phyloP scores from a whole-genome alignment of 306 rosid species.

The Begonia peltatifolia region DNA sequence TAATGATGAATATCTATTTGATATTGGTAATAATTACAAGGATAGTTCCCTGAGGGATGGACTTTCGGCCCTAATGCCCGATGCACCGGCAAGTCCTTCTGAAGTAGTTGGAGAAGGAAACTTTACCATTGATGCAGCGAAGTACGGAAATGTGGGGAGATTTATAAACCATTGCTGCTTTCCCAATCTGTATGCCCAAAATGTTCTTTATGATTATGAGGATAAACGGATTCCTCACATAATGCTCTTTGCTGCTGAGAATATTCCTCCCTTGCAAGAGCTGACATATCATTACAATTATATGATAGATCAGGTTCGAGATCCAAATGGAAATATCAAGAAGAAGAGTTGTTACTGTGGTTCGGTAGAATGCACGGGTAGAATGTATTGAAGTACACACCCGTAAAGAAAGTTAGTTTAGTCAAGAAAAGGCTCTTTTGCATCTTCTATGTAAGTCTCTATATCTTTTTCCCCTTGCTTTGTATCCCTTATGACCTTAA shows the following conservation, averaged over 20 bases:
- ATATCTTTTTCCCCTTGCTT: too few species aligned
- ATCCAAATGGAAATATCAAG: constrained; percentile 61
- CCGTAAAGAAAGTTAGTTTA: neutral
- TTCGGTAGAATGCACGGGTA: constrained; percentile 60
- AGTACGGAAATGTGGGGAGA: constrained; percentile 77
- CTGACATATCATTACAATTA: constrained; percentile 75
- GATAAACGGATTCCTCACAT: constrained; percentile 86
- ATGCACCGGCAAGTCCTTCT: constrained; percentile 25
- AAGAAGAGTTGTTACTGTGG: constrained; percentile 77
- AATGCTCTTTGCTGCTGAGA: constrained; percentile 87
- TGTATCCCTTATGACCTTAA: too few species aligned
- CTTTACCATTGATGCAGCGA: constrained; percentile 77
- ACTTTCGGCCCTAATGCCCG: constrained; percentile 50
- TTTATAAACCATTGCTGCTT: constrained; percentile 87
- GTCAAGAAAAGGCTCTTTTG: constrained; percentile 3
- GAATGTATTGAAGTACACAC: constrained; percentile 53
- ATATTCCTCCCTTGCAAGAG: constrained; percentile 91
- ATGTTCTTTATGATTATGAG: constrained; percentile 70
- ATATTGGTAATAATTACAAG: constrained; percentile 54
- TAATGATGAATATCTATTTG: constrained; percentile 81
- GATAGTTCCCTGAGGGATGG: constrained; percentile 56
- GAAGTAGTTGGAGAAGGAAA: constrained; percentile 39
- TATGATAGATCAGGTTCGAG: constrained; percentile 49
- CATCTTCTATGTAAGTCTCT: constrained; percentile 7
- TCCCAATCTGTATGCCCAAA: constrained; percentile 91